Conservation (phyloP, 169 alveolate genomes). For the Cryptosporidium xiaoi region DNA sequence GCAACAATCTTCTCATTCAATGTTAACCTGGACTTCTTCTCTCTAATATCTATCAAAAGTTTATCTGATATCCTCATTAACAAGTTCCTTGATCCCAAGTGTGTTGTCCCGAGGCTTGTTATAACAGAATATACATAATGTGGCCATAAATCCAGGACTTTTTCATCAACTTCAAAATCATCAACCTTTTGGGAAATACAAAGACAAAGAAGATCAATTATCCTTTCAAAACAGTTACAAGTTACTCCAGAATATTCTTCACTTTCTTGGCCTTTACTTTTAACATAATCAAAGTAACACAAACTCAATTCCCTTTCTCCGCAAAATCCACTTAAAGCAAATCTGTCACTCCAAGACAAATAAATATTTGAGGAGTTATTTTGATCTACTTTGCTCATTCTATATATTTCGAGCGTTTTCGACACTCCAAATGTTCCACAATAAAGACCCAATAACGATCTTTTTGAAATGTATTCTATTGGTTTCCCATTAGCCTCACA, state of each 20-base stretch:
- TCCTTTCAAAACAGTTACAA: slow-evolving; percentile 35
- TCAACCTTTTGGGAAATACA: slow-evolving; percentile 31
- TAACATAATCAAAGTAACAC: slow-evolving; percentile 39
- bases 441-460: slow-evolving; percentile 37
- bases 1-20: slow-evolving; percentile 32
- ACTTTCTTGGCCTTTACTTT: background rate
- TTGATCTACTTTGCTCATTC: background rate
- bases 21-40: slow-evolving; percentile 1
- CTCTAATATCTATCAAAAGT: slow-evolving; percentile 9
- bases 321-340: slow-evolving; percentile 68
- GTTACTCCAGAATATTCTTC: background rate
- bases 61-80: background rate
- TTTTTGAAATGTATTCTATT: slow-evolving; percentile 11
- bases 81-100: slow-evolving; percentile 26
- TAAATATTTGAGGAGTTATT: background rate
- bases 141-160: slow-evolving; percentile 68
- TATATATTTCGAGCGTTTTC: slow-evolving; percentile 40
- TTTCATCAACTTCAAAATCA: slow-evolving; percentile 10
- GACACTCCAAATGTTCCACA: slow-evolving; percentile 70
- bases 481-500: slow-evolving; percentile 70
- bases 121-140: slow-evolving; percentile 43
- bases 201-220: slow-evolving; percentile 15
- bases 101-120: slow-evolving; percentile 43
- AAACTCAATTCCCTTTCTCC: slow-evolving; percentile 65
- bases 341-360: slow-evolving; percentile 61